phyloP scores from a whole-genome alignment of 345 rosid species.

The Eucalyptus marginata region DNA sequence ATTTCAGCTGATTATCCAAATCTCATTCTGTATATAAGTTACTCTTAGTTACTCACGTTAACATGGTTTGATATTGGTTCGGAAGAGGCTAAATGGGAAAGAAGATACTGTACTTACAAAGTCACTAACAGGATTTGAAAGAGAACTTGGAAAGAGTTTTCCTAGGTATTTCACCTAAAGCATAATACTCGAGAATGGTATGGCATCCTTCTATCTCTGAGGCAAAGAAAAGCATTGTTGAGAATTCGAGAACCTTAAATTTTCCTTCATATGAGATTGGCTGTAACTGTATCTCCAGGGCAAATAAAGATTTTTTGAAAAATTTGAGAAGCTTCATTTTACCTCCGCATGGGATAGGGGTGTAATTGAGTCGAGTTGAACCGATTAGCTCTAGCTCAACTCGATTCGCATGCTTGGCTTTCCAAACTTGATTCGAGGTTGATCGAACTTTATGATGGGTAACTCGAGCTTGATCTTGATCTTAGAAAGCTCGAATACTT shows the following conservation, averaged over 20 bases:
- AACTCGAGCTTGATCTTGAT: neutral
- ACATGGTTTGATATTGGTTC: neutral
- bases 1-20: neutral
- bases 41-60: neutral
- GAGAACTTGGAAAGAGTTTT: neutral
- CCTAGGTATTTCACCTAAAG: neutral
- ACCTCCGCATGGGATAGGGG: neutral
- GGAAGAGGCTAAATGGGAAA: neutral
- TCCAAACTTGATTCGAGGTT: neutral
- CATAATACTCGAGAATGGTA: neutral
- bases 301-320: neutral
- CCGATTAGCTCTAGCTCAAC: neutral
- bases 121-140: neutral
- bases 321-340: neutral
- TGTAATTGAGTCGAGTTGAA: neutral
- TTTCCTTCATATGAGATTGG: neutral
- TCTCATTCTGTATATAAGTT: neutral
- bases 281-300: neutral
- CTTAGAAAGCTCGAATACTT: neutral
- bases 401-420: neutral
- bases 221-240: neutral
- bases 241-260: neutral
- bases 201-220: neutral
- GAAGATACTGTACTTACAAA: neutral
- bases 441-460: neutral